Evolutionary conservation across 345 rosid species (phyloP).

Genomic region (Syzygium aqueum): DNA sequence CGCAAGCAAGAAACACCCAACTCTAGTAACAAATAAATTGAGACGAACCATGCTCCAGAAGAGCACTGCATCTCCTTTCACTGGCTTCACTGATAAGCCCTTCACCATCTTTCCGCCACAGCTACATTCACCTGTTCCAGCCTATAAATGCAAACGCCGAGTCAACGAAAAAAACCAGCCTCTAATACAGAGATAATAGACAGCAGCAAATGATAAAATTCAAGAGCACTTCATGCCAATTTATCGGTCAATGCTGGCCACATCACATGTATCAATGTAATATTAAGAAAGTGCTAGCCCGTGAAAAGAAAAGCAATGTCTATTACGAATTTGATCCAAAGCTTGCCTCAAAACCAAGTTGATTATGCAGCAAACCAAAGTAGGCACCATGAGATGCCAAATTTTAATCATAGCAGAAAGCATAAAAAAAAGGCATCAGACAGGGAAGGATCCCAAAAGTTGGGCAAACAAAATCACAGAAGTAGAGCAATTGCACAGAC

Average conservation of each 20-base stretch:
- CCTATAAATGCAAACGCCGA: conserved; percentile 28
- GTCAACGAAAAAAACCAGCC: not conserved
- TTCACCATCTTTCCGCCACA: conserved; percentile 75
- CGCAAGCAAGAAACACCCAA: not conserved
- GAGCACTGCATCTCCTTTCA: conserved; percentile 81
- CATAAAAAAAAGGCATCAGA: not conserved
- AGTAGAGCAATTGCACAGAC: not conserved
- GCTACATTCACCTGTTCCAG: conserved; percentile 71
- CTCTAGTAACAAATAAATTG: not conserved
- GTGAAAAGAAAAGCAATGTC: not conserved
- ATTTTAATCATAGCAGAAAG: not conserved
- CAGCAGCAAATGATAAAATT: not conserved
- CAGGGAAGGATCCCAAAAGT: not conserved
- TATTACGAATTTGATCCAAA: not conserved
- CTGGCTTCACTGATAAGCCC: conserved; percentile 88
- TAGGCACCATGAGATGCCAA: not conserved
- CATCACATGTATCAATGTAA: not conserved
- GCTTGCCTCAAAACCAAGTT: not conserved
- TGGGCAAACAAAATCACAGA: not conserved
- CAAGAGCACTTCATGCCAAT: not conserved
- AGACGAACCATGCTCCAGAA: conserved; percentile 98
- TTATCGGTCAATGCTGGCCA: not conserved
- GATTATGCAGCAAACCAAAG: not conserved
- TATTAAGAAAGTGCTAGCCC: not conserved
- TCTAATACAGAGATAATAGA: not conserved